phyloP scores from a whole-genome alignment of 345 rosid species.

The Dovyalis caffra region DNA sequence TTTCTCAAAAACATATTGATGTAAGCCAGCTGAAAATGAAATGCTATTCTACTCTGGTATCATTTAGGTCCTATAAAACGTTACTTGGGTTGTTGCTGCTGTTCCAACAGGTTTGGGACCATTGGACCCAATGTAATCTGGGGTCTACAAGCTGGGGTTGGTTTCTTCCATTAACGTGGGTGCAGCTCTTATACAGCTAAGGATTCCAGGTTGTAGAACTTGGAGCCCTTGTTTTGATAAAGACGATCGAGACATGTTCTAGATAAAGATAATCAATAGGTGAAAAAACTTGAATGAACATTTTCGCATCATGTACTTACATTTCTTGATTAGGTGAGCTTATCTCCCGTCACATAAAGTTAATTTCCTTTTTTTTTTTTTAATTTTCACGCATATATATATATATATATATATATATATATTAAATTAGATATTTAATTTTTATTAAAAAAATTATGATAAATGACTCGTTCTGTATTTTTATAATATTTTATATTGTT shows the following conservation, averaged over 20 bases:
- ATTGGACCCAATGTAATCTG: constrained; percentile 23
- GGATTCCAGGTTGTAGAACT: constrained; percentile 17
- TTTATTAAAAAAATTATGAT: too few relatives aligned
- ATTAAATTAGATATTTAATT: too few relatives aligned
- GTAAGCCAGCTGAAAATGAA: not conserved
- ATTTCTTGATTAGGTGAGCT: too few relatives aligned
- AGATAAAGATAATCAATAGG: constrained; percentile 17
- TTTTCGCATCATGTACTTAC: too few relatives aligned
- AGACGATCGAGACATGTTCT: constrained; percentile 7
- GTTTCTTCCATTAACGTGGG: constrained; percentile 17
- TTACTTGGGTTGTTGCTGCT: constrained; percentile 9
- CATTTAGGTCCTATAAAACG: constrained; percentile 12
- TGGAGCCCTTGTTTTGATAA: constrained; percentile 17
- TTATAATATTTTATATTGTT: too few relatives aligned
- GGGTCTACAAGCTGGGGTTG: constrained; percentile 17
- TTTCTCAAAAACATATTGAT: not conserved
- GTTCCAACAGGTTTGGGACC: constrained; percentile 40
- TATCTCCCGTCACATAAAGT: too few relatives aligned
- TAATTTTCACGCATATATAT: too few relatives aligned
- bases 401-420: too few relatives aligned
- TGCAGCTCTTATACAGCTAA: constrained; percentile 34
- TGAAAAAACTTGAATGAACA: too few relatives aligned
- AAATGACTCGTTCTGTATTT: too few relatives aligned
- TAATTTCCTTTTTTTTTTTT: too few relatives aligned
- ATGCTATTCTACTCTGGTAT: not conserved